Conservation (phyloP, 1,284 basidiomycete genomes). For the Sanguinoderma infundibulare region DNA sequence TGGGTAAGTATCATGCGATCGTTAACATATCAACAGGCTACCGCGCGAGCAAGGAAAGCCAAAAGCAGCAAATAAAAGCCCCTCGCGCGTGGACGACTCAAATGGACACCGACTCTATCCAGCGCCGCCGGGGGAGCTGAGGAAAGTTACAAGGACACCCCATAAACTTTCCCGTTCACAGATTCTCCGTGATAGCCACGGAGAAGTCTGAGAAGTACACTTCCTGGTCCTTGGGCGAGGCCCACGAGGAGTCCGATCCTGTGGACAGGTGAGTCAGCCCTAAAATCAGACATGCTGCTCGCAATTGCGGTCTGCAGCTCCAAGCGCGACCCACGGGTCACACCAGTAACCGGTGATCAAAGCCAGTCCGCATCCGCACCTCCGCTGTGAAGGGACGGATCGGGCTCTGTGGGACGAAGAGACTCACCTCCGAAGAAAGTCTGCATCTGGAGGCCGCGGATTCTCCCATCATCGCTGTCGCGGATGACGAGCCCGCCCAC, state of each 20-base stretch:
- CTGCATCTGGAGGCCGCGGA: slow-evolving; percentile 68
- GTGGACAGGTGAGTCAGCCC: slow-evolving; percentile 23
- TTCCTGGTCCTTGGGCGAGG: slow-evolving; percentile 59
- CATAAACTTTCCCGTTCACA: slow-evolving; percentile 36
- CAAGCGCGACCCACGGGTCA: neutral
- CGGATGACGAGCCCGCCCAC: slow-evolving; percentile 56
- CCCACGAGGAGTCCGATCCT: slow-evolving; percentile 54
- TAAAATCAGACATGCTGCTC: neutral
- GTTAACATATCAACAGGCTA: neutral
- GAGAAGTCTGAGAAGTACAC: slow-evolving; percentile 71
- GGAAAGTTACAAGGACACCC: neutral
- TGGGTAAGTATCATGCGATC: neutral
- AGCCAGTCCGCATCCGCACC: neutral
- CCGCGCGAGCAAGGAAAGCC: neutral
- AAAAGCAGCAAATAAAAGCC: neutral
- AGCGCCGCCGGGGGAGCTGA: neutral
- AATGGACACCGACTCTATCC: neutral
- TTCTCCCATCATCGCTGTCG: slow-evolving; percentile 46
- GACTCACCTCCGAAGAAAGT: slow-evolving; percentile 68
- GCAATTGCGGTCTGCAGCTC: neutral
- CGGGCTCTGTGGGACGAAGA: neutral
- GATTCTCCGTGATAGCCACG: slow-evolving; percentile 55
- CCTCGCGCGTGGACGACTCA: neutral
- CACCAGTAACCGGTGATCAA: neutral
- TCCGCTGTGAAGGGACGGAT: neutral